Evolutionary conservation across 2,329 filamentous ascomycete species (phyloP).

Genomic region (Trematosphaeria pertusa): DNA sequence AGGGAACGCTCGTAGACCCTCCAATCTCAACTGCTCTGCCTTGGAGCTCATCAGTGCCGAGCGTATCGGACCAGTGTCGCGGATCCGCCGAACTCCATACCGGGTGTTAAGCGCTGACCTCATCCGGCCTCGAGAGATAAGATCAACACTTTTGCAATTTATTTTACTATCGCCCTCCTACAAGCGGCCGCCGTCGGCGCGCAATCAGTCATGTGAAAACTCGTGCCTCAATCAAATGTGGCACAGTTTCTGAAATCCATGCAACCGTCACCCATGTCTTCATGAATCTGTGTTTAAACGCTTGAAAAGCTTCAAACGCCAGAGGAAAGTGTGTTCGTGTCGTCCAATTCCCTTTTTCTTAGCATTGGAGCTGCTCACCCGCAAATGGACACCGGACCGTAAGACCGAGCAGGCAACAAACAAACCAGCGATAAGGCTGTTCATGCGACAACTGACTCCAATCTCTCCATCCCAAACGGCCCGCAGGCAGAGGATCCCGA

Average conservation of each 20-base stretch:
- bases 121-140: background rate
- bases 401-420: background rate
- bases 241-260: background rate
- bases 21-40: no score
- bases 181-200: background rate
- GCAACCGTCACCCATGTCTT: no score
- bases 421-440: no score
- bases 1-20: no score
- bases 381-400: background rate
- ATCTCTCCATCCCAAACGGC: background rate
- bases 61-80: no score
- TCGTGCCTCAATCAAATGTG: background rate
- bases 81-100: background rate
- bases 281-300: no score
- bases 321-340: background rate
- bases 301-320: background rate
- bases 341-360: background rate
- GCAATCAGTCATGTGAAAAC: background rate
- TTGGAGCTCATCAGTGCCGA: background rate
- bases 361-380: background rate
- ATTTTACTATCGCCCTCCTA: background rate
- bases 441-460: no score
- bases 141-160: background rate
- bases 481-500: background rate
- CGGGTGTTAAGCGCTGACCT: background rate